These are phyloP conservation scores for Fraxinus dipetala DNA, from an alignment of 305 asterid genomes.

Conservation along the genomic window DNA sequence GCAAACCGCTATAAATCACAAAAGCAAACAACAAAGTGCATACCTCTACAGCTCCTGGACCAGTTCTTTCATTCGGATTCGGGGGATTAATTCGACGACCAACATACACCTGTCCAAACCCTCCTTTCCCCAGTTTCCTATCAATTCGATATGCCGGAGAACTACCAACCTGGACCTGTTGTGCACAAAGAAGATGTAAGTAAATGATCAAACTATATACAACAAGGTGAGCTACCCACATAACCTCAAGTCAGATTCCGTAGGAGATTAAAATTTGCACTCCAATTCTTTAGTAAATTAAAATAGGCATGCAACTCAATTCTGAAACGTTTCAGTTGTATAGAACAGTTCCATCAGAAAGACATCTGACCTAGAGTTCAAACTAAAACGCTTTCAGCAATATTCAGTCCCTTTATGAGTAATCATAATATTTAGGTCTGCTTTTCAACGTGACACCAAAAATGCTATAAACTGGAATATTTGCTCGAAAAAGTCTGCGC, in stretches of 20 bases:
- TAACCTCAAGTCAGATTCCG: not conserved
- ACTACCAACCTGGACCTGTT: constrained; percentile 69
- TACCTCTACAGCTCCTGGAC: constrained; percentile 74
- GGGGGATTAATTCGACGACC: constrained; percentile 62
- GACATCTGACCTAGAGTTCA: constrained; percentile 9
- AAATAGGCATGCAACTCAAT: not conserved
- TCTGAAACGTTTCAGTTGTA: not conserved
- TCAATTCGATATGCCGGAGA: constrained; percentile 60
- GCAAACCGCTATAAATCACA: not conserved
- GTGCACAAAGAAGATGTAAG: constrained; percentile 9
- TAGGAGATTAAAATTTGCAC: not conserved
- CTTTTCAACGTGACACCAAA: not conserved
- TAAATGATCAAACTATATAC: not conserved
- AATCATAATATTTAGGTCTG: not conserved
- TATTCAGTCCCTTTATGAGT: not conserved
- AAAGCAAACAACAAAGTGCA: not conserved
- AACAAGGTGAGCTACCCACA: constrained; percentile 3
- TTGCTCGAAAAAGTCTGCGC: not conserved
- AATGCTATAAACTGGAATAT: not conserved
- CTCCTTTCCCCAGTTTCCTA: constrained; percentile 75
- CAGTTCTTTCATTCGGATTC: constrained; percentile 50
- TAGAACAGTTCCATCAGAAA: constrained; percentile 5
- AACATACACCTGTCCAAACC: constrained; percentile 79
- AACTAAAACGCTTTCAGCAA: constrained; percentile 1
- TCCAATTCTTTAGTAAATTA: not conserved